These are phyloP conservation scores for Linum tenue DNA, from an alignment of 345 rosid genomes.

Conservation along the genomic window DNA sequence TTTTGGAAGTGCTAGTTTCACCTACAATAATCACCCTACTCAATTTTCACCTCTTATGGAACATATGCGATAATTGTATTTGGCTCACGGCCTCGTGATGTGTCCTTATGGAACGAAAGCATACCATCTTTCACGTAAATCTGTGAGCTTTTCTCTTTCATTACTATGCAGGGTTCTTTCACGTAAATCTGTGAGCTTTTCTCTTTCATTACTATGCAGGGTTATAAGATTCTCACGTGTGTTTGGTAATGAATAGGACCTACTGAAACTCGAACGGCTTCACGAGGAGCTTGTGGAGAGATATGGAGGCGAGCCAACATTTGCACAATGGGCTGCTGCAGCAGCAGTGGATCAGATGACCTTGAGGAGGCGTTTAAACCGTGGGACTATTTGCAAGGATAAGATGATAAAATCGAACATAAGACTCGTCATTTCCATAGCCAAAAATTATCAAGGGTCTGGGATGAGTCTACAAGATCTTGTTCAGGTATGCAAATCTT, in stretches of 20 bases:
- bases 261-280: slow-evolving; percentile 77
- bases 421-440: slow-evolving; percentile 91
- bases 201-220: neutral
- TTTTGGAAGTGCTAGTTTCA: no score
- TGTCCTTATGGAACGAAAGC: no score
- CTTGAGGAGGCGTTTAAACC: slow-evolving; percentile 54
- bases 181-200: no score
- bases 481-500: slow-evolving; percentile 58
- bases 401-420: slow-evolving; percentile 89
- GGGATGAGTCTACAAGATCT: slow-evolving; percentile 95
- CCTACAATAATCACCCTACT: no score
- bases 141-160: no score
- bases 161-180: neutral
- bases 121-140: no score
- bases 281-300: slow-evolving; percentile 62
- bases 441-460: slow-evolving; percentile 80
- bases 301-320: slow-evolving; percentile 60
- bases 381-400: slow-evolving; percentile 72
- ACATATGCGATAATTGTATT: no score
- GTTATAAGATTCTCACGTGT: neutral
- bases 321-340: slow-evolving; percentile 87
- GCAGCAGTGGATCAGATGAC: slow-evolving; percentile 71
- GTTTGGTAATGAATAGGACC: slow-evolving; percentile 38
- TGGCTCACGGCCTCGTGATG: no score
- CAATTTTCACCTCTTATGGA: no score